Evolutionary conservation across 2,329 filamentous ascomycete species (phyloP), one percentile per base, ranked within the genome.

Genomic region (Sporothrix brasiliensis): DNA sequence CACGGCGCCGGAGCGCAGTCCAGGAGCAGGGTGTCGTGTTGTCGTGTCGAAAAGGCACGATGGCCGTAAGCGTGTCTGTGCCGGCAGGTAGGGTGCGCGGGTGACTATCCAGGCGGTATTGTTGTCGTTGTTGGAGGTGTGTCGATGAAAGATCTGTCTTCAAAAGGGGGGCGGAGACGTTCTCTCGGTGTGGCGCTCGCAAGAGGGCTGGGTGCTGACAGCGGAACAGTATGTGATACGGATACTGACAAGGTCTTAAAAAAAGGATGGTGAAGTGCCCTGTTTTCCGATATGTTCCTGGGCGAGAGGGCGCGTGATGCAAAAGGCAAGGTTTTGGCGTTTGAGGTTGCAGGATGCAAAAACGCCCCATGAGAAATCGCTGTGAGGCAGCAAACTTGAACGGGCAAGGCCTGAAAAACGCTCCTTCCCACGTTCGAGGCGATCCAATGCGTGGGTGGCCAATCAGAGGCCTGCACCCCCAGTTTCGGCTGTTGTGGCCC

Each of bases 401-500:
- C 24, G n/a, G 66, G 61, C 47, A 66, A 30, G 52, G 21, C 52
- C 24, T 68, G 66, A 69, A 60, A 30, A 49, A 44, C 52, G 52
- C 66, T 56, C 52, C 66, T 68, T 56, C 52, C 63, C 21, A 39
- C 21, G 34, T 60, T 60, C 69, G 16, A 67, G 60, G 52, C 41
- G 54, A 39, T 56, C 19, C 24, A 58, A 61, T 61, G 19, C 21
- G 34, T 10, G 53, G 60, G 19, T 24, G 61, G 52, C 69, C 69
- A 70, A 70, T 70, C 52, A 67, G n/a, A 47, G 50, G 60, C 27
- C 39, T 3, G 30, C 21, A 44, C 4, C 52, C 39, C 61, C 61
- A 52, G 47, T 67, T 63, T 68, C 69, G 69, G 69, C 65, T 68
- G 65, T 68, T 66, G 63, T 70, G 44, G 24, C 24, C 27, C 54